Evolutionary conservation across 1,284 basidiomycete species (phyloP), one percentile per base, ranked within the genome.

Genomic region (Phylloboletellus chloephorus): DNA sequence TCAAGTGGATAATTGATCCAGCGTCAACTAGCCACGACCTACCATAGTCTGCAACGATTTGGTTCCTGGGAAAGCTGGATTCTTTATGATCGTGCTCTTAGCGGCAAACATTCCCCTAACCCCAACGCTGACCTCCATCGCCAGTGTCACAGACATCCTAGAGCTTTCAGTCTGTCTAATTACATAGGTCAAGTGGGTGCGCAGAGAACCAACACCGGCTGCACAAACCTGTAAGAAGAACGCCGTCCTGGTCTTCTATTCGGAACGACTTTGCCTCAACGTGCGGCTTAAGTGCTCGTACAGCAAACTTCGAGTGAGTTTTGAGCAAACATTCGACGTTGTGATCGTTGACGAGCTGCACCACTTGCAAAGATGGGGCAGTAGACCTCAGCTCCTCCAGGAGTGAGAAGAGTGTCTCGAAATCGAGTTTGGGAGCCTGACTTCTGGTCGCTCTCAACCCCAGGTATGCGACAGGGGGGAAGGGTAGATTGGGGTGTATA

Each of bases 221-320:
- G 4, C 12, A 20, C 51, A 5, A 30, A 56, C 59, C 59, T 52
- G 37, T 55, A 11, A 59, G 30, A 16, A 48, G 43, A 28, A 44
- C 13, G 0, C 57, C 58, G 0, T 60, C 41, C n/a, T 34, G 7
- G 29, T 61, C 57, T 39, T 63, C 58, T 5, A 61, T 1, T 4
- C 54, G 54, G 23, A 61, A 45, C 0, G 39, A 7, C 3, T 24
- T 3, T 1, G 6, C 26, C 2, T 33, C 40, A 16, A 43, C 25
- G 19, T 50, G 43, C 5, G 44, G 42, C 12, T 13, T 11, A 10
- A 60, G 32, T 8, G 26, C 39, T 2, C 30, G 40, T 20, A 41
- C 20, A 3, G 46, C 43, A 26, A 48, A 32, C 19, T 47, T 49
- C 24, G 42, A 38, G 16, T 61, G 51, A 2, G 36, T 29, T 16